Base-by-base conservation (phyloP, 371 early-diverging fungal genomes). In the Mortierella sp. region DNA sequence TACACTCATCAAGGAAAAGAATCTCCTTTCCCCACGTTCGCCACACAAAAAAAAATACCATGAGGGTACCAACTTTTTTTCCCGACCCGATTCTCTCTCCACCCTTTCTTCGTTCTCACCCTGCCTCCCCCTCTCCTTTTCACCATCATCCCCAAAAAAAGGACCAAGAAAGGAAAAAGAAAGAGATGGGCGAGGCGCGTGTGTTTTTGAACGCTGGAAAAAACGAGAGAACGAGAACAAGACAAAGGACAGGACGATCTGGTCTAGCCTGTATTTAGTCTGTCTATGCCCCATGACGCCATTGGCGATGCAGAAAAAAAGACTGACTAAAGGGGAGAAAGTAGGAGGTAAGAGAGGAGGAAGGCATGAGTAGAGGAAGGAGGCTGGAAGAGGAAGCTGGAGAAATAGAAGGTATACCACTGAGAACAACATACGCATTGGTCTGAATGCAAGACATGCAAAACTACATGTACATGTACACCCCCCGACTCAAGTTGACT, bases 231-330 rank as follows among this genome's bases (percentile, higher is more conserved):
- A 34, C 9, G 14, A 26, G 28, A 3, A 24, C 3, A 14, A 28
- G 46, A 9, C 1, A 14, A 0, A 50, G 50, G 50, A 50, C 16
- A 50, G 50, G 48, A 46, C 8, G 48, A 46, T 46, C 48, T 9
- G 13, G 34, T 37, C 61, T 59, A 59, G 61, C 28, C 10, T 28
- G 19, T 14, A 34, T 40, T 37, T 64, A 64, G 67, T 14, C 67
- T 21, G 67, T 14, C 40, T 21, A 64, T 64, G 67, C 40, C 37
- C 24, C 67, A 64, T 64, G 67, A 64, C 67, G 67, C 34, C 67
- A 59, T 37, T 64, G 67, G 37, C 40, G 40, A 37, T 64, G 67
- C 67, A 37, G 67, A 34, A 31, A 13, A 11, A 57, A 14, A 28
- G 4, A 59, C n/a, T 31, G 31, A 21, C 31, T 34, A 21, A 24